Conservation (phyloP, 2,329 filamentous ascomycete species). For the Xylogone sp. region DNA sequence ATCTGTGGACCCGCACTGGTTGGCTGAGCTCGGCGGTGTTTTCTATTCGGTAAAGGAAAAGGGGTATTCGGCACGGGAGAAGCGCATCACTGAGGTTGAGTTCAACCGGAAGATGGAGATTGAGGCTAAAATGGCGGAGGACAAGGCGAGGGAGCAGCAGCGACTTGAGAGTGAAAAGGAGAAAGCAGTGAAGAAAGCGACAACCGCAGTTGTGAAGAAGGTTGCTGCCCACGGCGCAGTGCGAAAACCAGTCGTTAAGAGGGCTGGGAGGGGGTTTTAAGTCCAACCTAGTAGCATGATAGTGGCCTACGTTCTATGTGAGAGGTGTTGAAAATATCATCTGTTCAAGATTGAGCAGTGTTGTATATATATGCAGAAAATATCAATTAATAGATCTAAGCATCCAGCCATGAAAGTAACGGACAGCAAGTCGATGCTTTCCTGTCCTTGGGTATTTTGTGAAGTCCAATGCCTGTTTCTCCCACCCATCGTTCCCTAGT, state of each 20-base stretch:
- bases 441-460: no score
- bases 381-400: not conserved
- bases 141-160: slow-evolving; percentile 66
- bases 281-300: no score
- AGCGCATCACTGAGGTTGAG: slow-evolving; percentile 82
- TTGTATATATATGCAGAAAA: no score
- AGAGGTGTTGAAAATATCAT: no score
- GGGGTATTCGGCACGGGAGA: slow-evolving; percentile 84
- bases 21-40: slow-evolving; percentile 92
- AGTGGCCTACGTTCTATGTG: no score
- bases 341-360: no score
- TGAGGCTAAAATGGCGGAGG: slow-evolving; percentile 85
- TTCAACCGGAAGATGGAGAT: slow-evolving; percentile 94
- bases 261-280: slow-evolving; percentile 47
- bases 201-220: slow-evolving; percentile 44
- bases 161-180: slow-evolving; percentile 48
- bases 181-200: slow-evolving; percentile 39
- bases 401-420: not conserved
- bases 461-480: no score
- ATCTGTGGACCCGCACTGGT: slow-evolving; percentile 92
- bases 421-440: no score
- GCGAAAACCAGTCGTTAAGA: slow-evolving; percentile 55
- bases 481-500: no score
- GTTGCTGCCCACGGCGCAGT: slow-evolving; percentile 59
- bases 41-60: slow-evolving; percentile 99